Base-by-base conservation (phyloP, 345 rosid species). In the Boechera retrofracta region DNA sequence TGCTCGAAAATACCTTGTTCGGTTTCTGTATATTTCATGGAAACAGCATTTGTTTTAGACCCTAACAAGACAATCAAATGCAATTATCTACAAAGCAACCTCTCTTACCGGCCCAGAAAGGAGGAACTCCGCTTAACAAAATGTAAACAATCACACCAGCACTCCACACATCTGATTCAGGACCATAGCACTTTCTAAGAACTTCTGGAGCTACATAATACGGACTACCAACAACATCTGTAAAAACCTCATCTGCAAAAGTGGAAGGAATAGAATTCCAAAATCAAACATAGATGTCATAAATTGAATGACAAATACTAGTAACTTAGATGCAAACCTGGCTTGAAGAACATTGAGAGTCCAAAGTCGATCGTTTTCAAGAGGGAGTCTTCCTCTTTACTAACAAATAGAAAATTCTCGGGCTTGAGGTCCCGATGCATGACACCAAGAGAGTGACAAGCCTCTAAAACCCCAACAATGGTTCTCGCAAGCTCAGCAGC, bases 351-450 rank as follows among this genome's bases (percentile, higher is more conserved):
- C 74, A 92, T 71, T 0, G 96, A 92, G 66, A 89, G 86, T 35
- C 97, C 97, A 81, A 92, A 92, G 70, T 92, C 97, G 33, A 92
- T 92, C 4, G 97, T 87, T 76, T 92, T 92, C 51, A 92, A 88
- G 21, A 85, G 82, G 5, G 96, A 86, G 60, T 90, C 92, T 84
- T 92, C 97, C 26, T 87, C 82, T 57, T 71, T 81, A 57, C 78
- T 77, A 13, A 90, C 89, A 79, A 92, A 89, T 7, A 92, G 88
- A 71, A 92, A 92, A 77, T 92, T 92, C 82, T 92, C 97, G 0
- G 97, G 98, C 80, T 92, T 92, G 64, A 92, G 91, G 66, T 92
- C 98, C 35, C 98, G 71, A 82, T 92, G 98, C 98, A 92, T 90
- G 8, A 92, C 98, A 64, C 98, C 90, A 75, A 90, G 78, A 64